Conservation (phyloP, 2,329 filamentous ascomycete genomes). For the Trichoderma cornu-damae region DNA sequence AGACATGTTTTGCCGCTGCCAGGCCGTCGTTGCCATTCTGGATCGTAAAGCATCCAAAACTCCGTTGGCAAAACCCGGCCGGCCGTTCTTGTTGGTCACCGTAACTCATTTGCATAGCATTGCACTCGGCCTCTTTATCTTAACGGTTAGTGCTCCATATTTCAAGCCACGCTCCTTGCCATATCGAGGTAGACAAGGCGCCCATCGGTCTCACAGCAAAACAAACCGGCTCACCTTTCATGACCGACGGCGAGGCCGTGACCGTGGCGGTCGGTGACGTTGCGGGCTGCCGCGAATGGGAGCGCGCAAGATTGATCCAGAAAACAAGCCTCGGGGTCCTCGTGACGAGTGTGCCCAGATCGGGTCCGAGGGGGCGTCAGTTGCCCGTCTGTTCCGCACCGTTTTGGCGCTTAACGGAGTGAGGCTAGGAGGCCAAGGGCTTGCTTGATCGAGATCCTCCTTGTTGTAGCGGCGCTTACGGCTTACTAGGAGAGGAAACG, state of each 20-base stretch:
- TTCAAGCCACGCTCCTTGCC: neutral
- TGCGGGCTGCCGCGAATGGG: neutral
- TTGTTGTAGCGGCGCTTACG: neutral
- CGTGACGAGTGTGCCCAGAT: neutral
- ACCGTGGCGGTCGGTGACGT: conserved; percentile 1
- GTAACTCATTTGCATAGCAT: neutral
- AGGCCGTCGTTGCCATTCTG: neutral
- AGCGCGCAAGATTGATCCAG: neutral
- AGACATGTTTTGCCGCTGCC: too few species aligned
- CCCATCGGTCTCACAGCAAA: neutral
- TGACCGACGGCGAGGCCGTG: conserved; percentile 15
- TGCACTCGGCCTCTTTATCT: neutral
- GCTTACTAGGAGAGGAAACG: neutral
- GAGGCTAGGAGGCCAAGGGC: neutral
- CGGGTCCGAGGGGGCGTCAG: neutral
- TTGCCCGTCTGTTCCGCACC: conserved; percentile 2
- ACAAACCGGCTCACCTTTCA: neutral
- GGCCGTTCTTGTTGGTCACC: neutral
- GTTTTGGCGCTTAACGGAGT: neutral
- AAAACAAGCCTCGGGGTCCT: neutral
- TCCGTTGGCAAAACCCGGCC: too few species aligned
- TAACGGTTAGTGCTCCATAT: neutral
- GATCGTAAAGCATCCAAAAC: neutral
- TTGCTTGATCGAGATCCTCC: neutral
- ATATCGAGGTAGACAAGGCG: neutral